phyloP scores from a whole-genome alignment of 2,329 filamentous ascomycete species.

The Nothophaeocryptopus gaeumannii region DNA sequence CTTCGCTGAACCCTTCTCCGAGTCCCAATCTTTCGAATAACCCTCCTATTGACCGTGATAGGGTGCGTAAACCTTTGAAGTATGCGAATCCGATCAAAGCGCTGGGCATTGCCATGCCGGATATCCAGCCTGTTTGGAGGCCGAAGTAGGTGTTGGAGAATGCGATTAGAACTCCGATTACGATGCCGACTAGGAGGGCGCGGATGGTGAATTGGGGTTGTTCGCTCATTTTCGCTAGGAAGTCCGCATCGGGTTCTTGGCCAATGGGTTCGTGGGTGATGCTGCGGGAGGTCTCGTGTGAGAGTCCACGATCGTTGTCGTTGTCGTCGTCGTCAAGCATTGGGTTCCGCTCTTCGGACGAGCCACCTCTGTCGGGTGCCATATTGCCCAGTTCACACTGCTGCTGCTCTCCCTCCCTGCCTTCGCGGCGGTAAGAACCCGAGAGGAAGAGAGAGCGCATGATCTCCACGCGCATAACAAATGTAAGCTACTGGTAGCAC shows the following conservation, averaged over 20 bases:
- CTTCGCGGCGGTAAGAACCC: no score
- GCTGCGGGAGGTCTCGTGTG: conserved; percentile 23
- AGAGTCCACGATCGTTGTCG: conserved; percentile 17
- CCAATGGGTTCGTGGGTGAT: conserved; percentile 28
- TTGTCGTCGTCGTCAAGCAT: conserved; percentile 14
- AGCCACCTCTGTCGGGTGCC: conserved; percentile 36
- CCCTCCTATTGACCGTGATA: conserved; percentile 57
- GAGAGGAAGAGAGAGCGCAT: no score
- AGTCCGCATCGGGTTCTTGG: conserved; percentile 29
- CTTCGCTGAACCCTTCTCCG: conserved; percentile 72
- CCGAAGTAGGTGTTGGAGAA: conserved; percentile 99
- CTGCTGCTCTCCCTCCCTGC: no score
- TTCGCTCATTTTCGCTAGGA: conserved; percentile 28
- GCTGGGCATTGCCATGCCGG: conserved; percentile 94
- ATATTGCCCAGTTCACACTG: conserved; percentile 17
- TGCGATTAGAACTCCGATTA: conserved; percentile 85
- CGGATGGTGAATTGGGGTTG: conserved; percentile 72
- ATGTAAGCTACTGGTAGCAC: no score
- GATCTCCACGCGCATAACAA: no score
- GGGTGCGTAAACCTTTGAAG: conserved; percentile 74
- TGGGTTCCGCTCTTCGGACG: conserved; percentile 1
- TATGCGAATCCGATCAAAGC: conserved; percentile 92
- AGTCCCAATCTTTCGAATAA: conserved; percentile 23
- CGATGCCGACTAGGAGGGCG: conserved; percentile 73
- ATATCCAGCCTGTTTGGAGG: conserved; percentile 81